These are phyloP conservation scores for Hymenoscyphus fructigenus DNA, from an alignment of 2,329 filamentous ascomycete species.

Conservation along the genomic window DNA sequence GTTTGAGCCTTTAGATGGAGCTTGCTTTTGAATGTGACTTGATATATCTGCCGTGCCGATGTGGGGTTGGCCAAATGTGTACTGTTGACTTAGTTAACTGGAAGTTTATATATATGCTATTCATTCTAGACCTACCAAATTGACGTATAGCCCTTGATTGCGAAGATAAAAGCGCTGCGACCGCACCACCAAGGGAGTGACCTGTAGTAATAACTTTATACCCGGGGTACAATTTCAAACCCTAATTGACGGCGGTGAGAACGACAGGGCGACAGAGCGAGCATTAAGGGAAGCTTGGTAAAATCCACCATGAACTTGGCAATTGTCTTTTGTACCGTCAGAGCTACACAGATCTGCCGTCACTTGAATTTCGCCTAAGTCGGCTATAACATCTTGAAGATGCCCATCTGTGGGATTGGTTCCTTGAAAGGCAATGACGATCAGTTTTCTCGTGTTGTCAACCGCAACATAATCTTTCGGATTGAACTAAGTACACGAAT, in stretches of 20 bases:
- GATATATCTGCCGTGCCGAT: conserved; percentile 33
- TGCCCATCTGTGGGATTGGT: conserved; percentile 3
- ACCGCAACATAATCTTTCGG: conserved; percentile 27
- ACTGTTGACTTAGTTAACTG: conserved; percentile 8
- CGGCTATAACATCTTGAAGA: conserved; percentile 10
- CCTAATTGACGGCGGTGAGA: conserved; percentile 18
- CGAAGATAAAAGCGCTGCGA: conserved; percentile 32
- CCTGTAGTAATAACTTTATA: conserved; percentile 34
- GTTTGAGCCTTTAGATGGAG: conserved; percentile 39
- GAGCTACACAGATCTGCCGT: conserved; percentile 17
- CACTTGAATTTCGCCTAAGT: conserved; percentile 12
- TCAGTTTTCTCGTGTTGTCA: conserved; percentile 23
- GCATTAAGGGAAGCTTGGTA: conserved; percentile 22
- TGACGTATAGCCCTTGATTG: conserved; percentile 22
- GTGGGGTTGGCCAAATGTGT: conserved; percentile 36
- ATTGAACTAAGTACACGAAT: background rate
- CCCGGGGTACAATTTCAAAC: conserved; percentile 21
- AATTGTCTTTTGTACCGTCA: conserved; percentile 18
- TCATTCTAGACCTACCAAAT: conserved; percentile 11
- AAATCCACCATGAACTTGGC: conserved; percentile 35
- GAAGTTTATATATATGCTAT: too few species aligned
- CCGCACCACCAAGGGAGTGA: conserved; percentile 35
- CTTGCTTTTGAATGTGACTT: conserved; percentile 30
- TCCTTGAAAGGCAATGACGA: conserved; percentile 30
- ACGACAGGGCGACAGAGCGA: conserved; percentile 19